Evolutionary conservation across 2,329 filamentous ascomycete species (phyloP), one percentile per base, ranked within the genome.

Genomic region (Xylariaceae sp.): DNA sequence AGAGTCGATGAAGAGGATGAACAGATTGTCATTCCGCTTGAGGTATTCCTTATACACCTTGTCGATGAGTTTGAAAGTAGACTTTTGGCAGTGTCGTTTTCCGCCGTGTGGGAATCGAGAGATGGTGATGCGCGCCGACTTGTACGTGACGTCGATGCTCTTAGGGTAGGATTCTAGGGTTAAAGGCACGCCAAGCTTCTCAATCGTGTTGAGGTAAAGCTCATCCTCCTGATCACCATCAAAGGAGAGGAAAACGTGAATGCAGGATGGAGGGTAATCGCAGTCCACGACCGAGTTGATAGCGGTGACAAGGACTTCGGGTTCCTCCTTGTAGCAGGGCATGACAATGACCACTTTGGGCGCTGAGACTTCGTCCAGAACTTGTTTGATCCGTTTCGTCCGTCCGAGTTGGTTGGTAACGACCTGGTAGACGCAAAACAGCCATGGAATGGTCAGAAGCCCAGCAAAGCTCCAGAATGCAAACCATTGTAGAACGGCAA

Each of bases 261-360:
- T 87, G 70, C 92, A 96, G 1, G 88, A 87, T 4, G 90, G 83
- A 1, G 94, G 92, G 61, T 97, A 97, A 64, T 96, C 92, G 72
- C 90, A 95, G 64, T 92, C 88, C 50, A 96, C 90, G 35, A 97
- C 86, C 0, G 92, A 96, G 72, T 96, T 86, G 63, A 96, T 80
- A 3, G 92, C 94, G 46, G 87, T 88, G 53, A 96, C 78, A 46
- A 97, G 79, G 9, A 95, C 80, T 0, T 89, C 87, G 0, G 90
- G 89, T 32, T 91, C 85, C 68, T 97, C 94, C 67, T 94, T 90
- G 75, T 96, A 97, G 67, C 91, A 95, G 3, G 92, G 94, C 91
- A 97, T 96, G 55, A 97, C 87, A 57, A 97, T 88, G 60, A 96
- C 90, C 12, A 95, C 88, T 72, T 97, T 97, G 1, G 92, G 94